Evolutionary conservation across 1,284 basidiomycete genomes (phyloP).

Genomic region (Psilocybe mexicana): DNA sequence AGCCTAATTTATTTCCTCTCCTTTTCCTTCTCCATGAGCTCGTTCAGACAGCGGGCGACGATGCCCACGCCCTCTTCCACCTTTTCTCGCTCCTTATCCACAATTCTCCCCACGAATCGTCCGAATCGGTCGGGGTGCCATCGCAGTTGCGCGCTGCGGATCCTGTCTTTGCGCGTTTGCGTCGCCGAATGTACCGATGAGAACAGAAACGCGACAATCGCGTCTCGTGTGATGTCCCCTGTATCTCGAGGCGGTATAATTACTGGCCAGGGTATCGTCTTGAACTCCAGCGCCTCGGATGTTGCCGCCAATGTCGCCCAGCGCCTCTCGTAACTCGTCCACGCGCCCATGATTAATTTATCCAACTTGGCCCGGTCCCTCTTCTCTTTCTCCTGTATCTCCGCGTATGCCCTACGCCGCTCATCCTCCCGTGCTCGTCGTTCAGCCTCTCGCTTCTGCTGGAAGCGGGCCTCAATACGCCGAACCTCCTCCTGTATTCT

Average conservation of each 20-base stretch:
- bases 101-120: slow-evolving; percentile 52
- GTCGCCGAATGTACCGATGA: slow-evolving; percentile 60
- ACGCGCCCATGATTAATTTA: slow-evolving; percentile 47
- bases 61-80: slow-evolving; percentile 71
- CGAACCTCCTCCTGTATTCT: slow-evolving; percentile 48
- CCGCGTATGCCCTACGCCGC: slow-evolving; percentile 24
- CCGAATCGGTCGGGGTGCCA: slow-evolving; percentile 81
- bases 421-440: slow-evolving; percentile 41
- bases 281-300: slow-evolving; percentile 52
- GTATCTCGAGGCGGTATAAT: slow-evolving; percentile 40
- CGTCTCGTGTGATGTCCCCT: slow-evolving; percentile 50
- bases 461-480: slow-evolving; percentile 46
- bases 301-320: slow-evolving; percentile 52
- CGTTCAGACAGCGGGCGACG: slow-evolving; percentile 71
- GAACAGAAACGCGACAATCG: slow-evolving; percentile 57
- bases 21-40: slow-evolving; percentile 53
- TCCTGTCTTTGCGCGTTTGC: slow-evolving; percentile 59
- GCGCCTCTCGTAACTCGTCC: slow-evolving; percentile 59
- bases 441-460: slow-evolving; percentile 48
- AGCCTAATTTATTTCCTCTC: slow-evolving; percentile 27
- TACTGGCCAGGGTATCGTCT: slow-evolving; percentile 71
- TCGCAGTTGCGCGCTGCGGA: slow-evolving; percentile 61
- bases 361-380: slow-evolving; percentile 40
- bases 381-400: slow-evolving; percentile 36
- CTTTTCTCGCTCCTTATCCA: slow-evolving; percentile 49